phyloP scores from a whole-genome alignment of 2,329 filamentous ascomycete genomes.

The Aspergillus luchuensis region DNA sequence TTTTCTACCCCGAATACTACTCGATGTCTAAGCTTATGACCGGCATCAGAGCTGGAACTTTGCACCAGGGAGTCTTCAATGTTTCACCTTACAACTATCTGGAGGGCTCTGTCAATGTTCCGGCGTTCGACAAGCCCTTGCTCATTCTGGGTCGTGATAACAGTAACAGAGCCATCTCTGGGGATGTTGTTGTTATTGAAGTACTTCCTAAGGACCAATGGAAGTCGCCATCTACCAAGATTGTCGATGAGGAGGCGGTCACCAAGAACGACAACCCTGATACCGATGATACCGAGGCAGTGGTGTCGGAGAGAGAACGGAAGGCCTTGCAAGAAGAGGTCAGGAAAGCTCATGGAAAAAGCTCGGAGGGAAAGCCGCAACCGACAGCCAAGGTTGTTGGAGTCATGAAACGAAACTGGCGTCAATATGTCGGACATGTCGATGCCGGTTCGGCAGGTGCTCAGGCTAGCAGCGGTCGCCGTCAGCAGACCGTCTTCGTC shows the following conservation, averaged over 20 bases:
- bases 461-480: slow-evolving; percentile 72
- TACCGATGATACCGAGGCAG: slow-evolving; percentile 68
- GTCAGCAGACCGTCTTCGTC: slow-evolving; percentile 90
- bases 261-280: slow-evolving; percentile 95
- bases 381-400: slow-evolving; percentile 92
- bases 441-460: slow-evolving; percentile 81
- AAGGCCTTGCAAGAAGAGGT: slow-evolving; percentile 89
- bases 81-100: slow-evolving; percentile 98
- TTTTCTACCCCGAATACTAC: slow-evolving; percentile 87
- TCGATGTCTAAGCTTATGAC: slow-evolving; percentile 92
- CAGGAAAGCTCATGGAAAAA: slow-evolving; percentile 77
- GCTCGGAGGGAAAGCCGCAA: slow-evolving; percentile 74
- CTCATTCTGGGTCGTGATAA: slow-evolving; percentile 90
- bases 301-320: slow-evolving; percentile 87
- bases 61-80: slow-evolving; percentile 95
- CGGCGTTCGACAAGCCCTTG: slow-evolving; percentile 85
- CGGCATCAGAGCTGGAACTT: slow-evolving; percentile 79
- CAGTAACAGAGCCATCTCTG: slow-evolving; percentile 90
- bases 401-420: slow-evolving; percentile 92
- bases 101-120: slow-evolving; percentile 86
- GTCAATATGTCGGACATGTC: slow-evolving; percentile 95
- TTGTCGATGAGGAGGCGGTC: slow-evolving; percentile 89
- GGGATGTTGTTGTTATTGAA: slow-evolving; percentile 90
- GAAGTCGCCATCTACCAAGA: slow-evolving; percentile 94
- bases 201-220: slow-evolving; percentile 92